phyloP scores from a whole-genome alignment of 306 rosid species.

The Morella rubra region DNA sequence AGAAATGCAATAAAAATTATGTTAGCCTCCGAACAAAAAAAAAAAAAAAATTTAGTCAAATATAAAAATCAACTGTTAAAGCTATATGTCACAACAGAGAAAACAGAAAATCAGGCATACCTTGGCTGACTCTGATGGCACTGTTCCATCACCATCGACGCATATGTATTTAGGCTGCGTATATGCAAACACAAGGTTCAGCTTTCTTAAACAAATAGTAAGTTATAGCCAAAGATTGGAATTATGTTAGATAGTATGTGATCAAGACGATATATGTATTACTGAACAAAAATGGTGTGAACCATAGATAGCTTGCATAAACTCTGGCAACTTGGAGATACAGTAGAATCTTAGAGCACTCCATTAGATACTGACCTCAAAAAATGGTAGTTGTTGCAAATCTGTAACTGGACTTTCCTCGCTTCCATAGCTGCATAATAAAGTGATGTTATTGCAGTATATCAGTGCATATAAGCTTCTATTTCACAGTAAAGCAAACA shows the following conservation, averaged over 20 bases:
- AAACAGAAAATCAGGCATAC: conserved; percentile 39
- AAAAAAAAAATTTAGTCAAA: no score
- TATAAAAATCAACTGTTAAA: no score
- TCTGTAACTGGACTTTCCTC: conserved; percentile 65
- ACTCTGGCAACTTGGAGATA: neutral
- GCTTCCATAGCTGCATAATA: conserved; percentile 78
- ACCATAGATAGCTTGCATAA: neutral
- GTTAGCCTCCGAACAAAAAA: no score
- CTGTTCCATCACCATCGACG: conserved; percentile 97
- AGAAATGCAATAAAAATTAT: no score
- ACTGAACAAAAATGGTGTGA: neutral
- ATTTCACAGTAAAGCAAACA: neutral
- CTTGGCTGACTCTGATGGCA: conserved; percentile 89
- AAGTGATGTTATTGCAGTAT: no score
- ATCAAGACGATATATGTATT: neutral
- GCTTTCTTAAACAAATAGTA: conserved; percentile 16
- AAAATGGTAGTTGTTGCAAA: conserved; percentile 55
- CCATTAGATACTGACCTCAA: conserved; percentile 49
- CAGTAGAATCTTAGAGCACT: conserved; percentile 15
- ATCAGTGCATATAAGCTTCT: conserved; percentile 18
- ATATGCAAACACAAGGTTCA: conserved; percentile 22
- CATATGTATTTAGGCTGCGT: conserved; percentile 66
- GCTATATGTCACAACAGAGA: conserved; percentile 4
- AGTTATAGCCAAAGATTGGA: neutral
- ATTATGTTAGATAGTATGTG: neutral